Evolutionary conservation across 768 basidiomycete species (phyloP).

Genomic region (Rhodotorula sphaerocarpa): DNA sequence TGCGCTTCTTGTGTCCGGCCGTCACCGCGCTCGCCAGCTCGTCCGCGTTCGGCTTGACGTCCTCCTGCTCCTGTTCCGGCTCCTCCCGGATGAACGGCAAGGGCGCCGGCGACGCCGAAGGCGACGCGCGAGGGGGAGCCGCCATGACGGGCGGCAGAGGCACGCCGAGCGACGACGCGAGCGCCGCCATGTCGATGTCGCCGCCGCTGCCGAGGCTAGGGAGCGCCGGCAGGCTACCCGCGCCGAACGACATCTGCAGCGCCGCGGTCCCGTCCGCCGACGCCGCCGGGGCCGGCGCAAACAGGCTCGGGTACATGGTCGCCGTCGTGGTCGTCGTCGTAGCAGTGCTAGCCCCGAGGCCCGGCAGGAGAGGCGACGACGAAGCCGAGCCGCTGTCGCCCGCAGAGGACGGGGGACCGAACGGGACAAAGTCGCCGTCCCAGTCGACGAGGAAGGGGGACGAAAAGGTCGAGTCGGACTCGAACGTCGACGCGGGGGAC

Average conservation of each 20-base stretch:
- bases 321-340: neutral
- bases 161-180: neutral
- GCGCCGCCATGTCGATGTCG: neutral
- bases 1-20: neutral
- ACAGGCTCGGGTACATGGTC: conserved; percentile 26
- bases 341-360: too few relatives aligned
- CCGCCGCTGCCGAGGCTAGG: neutral
- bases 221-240: too few relatives aligned
- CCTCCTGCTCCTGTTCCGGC: neutral
- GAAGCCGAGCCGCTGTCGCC: neutral
- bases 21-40: too few relatives aligned
- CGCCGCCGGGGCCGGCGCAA: conserved; percentile 9
- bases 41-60: conserved; percentile 21
- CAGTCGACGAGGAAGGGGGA: conserved; percentile 26
- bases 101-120: neutral
- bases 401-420: conserved; percentile 12
- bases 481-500: conserved; percentile 20
- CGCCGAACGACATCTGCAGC: too few relatives aligned
- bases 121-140: neutral
- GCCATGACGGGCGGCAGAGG: neutral
- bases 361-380: neutral
- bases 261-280: too few relatives aligned
- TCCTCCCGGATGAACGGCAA: neutral
- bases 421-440: conserved; percentile 17
- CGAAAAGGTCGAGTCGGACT: neutral